Percentiles rank a stretch among this genome's conserved stretches.
phyloP scores from a whole-genome alignment of 108 stramenopile species.

The Pseudonitzschia multiseries region DNA sequence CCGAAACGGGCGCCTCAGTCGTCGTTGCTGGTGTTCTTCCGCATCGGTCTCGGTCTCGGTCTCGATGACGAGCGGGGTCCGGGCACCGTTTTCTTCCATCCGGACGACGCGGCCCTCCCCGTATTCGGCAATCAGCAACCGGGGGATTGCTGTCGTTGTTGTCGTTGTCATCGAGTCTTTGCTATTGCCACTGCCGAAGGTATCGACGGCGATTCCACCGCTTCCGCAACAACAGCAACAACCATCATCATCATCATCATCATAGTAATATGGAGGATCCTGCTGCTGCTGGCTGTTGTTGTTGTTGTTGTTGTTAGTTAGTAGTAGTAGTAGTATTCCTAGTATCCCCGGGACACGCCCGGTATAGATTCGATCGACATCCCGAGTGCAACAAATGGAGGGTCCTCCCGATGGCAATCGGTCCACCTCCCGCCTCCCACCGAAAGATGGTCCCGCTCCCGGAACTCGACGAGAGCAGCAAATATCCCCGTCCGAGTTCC shows the following conservation, averaged over 20 bases:
- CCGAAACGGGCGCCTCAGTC: slow-evolving; percentile 45
- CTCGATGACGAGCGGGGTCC: slow-evolving; percentile 64
- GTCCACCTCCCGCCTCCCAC: slow-evolving; percentile 82
- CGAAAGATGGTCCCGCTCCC: slow-evolving; percentile 63
- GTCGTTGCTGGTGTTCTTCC: neutral
- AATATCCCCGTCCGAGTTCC: slow-evolving; percentile 70
- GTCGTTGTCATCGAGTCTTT: no score
- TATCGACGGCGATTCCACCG: slow-evolving; percentile 58
- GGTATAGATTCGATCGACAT: slow-evolving; percentile 57
- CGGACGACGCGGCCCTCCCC: slow-evolving; percentile 74
- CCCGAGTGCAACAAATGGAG: slow-evolving; percentile 65
- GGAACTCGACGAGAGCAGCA: slow-evolving; percentile 49
- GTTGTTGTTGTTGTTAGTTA: no score
- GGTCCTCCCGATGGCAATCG: slow-evolving; percentile 75
- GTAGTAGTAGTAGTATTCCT: no score
- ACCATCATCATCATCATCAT: no score
- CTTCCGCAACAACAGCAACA: no score
- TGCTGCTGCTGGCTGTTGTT: no score
- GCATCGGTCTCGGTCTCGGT: neutral
- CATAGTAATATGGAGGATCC: no score
- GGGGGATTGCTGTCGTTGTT: neutral
- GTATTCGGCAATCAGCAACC: slow-evolving; percentile 65
- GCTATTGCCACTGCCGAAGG: neutral
- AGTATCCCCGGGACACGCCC: slow-evolving; percentile 14
- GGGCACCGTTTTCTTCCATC: slow-evolving; percentile 71